Evolutionary conservation across 192 early-diverging fungal genomes (phyloP), one percentile per base, ranked within the genome.

Genomic region (Mortierella antarctica): DNA sequence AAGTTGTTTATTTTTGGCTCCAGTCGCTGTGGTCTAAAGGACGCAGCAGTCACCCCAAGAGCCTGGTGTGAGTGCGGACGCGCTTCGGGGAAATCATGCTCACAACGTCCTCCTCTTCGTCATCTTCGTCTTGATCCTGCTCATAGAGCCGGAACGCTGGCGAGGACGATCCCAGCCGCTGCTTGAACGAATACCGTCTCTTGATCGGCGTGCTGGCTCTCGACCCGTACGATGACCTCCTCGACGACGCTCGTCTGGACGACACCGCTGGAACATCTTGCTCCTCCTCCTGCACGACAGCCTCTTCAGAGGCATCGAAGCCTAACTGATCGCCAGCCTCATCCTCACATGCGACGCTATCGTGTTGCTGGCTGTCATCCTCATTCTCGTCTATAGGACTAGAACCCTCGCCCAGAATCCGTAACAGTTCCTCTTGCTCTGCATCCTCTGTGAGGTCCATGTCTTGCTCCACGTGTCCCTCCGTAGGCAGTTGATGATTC

Each of bases 41-140:
- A 56, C 52, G 49, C 48, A 51, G 61, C 71, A 65, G 71, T 73
- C 62, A 65, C 71, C 71, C 54, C 21, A 60, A 39, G 54, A 59
- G 46, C 2, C n/a, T n/a, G n/a, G 55, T 17, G 10, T 45, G 52
- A 2, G 66, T 57, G 1, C 72, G 56, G 20, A 74, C 57, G 4
- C 64, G 55, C 47, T 74, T 74, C 48, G 72, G 72, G 48, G 72
- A 74, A 50, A 74, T 65, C 72, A 74, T 74, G 7, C 60, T 23
- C 39, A 74, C 72, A 18, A 65, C 59, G 40, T 74, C 72, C 7
- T 74, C 72, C 4, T 67, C 59, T 4, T 62, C 68, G 0, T 62
- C 72, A 15, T 52, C 48, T 1, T 74, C 72, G 55, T 14, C 64
- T 5, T 46, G 17, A 12, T 41, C 41, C 41, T 49, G 60, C 64